These are phyloP conservation scores for Nadsonia fulvescens DNA, from an alignment of 805 yeast genomes.

Conservation along the genomic window DNA sequence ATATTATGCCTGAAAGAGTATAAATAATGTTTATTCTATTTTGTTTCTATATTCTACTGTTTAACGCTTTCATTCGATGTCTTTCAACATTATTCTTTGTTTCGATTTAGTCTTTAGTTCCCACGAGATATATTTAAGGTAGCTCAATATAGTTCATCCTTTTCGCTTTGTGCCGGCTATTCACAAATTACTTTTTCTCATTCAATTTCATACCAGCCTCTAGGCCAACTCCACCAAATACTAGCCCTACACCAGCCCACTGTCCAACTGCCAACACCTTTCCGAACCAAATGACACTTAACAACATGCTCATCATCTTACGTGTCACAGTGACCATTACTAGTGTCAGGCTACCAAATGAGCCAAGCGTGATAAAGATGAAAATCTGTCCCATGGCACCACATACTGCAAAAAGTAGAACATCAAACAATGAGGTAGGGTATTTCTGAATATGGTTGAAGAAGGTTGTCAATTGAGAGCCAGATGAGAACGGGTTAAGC, in stretches of 20 bases:
- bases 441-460: slow-evolving; percentile 30
- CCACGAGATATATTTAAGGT: too few species aligned
- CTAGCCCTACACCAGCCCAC: slow-evolving; percentile 64
- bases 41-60: too few species aligned
- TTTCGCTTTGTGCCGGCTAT: too few species aligned
- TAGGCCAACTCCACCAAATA: slow-evolving; percentile 68
- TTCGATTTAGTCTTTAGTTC: too few species aligned
- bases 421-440: slow-evolving; percentile 39
- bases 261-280: slow-evolving; percentile 47
- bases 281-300: slow-evolving; percentile 77
- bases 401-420: slow-evolving; percentile 48
- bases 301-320: slow-evolving; percentile 86
- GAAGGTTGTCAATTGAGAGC: slow-evolving; percentile 31
- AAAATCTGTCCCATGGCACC: slow-evolving; percentile 94
- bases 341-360: slow-evolving; percentile 67
- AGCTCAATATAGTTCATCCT: too few species aligned
- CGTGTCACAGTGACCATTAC: slow-evolving; percentile 93
- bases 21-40: too few species aligned
- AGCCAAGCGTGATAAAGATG: slow-evolving; percentile 66
- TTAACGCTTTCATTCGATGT: too few species aligned
- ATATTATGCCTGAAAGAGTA: too few species aligned
- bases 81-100: too few species aligned
- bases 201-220: slow-evolving; percentile 43
- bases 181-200: too few species aligned
- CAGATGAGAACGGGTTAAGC: slow-evolving; percentile 29